Evolutionary conservation across 306 rosid genomes (phyloP).

Genomic region (Malus sylvestris): DNA sequence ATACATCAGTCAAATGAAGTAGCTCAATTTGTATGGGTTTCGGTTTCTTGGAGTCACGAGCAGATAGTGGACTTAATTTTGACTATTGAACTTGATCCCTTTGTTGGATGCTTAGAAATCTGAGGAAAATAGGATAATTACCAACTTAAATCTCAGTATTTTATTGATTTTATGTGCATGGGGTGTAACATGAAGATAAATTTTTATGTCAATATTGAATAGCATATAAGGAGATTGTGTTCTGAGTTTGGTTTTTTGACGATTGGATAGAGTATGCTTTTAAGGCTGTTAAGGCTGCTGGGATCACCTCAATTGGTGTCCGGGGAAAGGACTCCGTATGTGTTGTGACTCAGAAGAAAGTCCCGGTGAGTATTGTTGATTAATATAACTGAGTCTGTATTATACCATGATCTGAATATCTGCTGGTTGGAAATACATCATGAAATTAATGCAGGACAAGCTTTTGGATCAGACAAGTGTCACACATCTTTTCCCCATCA

Average conservation of each 20-base stretch:
- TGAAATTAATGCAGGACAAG: constrained; percentile 62
- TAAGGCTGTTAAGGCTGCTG: constrained; percentile 95
- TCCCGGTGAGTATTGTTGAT: constrained; percentile 64
- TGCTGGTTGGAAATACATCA: constrained; percentile 2
- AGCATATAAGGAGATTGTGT: background rate
- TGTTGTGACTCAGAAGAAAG: constrained; percentile 98
- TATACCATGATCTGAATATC: background rate
- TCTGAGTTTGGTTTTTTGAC: constrained; percentile 25
- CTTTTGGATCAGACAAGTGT: constrained; percentile 98
- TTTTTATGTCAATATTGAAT: background rate
- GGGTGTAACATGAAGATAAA: background rate
- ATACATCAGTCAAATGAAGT: background rate
- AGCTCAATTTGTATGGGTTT: background rate
- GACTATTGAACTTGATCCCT: background rate
- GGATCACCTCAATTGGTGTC: constrained; percentile 90
- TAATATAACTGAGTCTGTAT: background rate
- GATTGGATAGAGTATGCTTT: constrained; percentile 78
- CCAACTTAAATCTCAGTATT: background rate
- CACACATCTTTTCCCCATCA: constrained; percentile 82
- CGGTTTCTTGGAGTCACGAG: background rate
- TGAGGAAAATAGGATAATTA: background rate
- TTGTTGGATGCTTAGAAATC: background rate
- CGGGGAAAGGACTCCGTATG: constrained; percentile 91
- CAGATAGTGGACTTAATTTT: background rate
- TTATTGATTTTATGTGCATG: too few relatives aligned